Percentiles rank a stretch among this genome's conserved stretches.
Conservation (phyloP, 2,329 filamentous ascomycete genomes). For the Aotearoamyces nothofagi region DNA sequence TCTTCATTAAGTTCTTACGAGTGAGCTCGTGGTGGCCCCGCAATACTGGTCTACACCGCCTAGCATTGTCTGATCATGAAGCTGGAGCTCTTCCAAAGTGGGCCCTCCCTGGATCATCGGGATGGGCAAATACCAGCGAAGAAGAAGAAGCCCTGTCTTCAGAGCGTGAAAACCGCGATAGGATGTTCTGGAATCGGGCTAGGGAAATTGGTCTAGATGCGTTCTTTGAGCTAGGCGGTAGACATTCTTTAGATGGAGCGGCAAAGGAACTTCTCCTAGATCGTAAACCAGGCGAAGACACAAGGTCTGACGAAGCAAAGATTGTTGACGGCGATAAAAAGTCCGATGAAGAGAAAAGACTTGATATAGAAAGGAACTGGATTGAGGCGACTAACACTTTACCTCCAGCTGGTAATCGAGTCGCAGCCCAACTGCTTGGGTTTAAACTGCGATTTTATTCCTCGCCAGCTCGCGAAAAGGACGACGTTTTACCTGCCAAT, state of each 20-base stretch:
- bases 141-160: conserved; percentile 49
- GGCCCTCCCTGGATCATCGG: conserved; percentile 59
- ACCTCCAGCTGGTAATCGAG: conserved; percentile 73
- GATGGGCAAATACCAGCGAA: conserved; percentile 42
- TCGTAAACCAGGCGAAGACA: conserved; percentile 18
- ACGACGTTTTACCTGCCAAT: conserved; percentile 76
- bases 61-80: conserved; percentile 23
- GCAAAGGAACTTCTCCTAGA: conserved; percentile 28
- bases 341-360: conserved; percentile 18
- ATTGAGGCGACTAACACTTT: conserved; percentile 67
- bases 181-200: conserved; percentile 69
- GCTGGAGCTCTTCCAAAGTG: conserved; percentile 61
- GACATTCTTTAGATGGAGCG: conserved; percentile 46
- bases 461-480: conserved; percentile 57
- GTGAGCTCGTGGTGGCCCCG: conserved; percentile 96
- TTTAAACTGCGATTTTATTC: conserved; percentile 97
- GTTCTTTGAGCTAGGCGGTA: conserved; percentile 77
- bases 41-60: conserved; percentile 31
- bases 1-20: conserved; percentile 86
- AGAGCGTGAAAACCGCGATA: conserved; percentile 49
- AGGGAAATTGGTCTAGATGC: conserved; percentile 62
- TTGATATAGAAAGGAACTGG: conserved; percentile 53
- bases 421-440: conserved; percentile 85
- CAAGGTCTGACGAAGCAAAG: conserved; percentile 14
- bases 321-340: conserved; percentile 6